phyloP scores from a whole-genome alignment of 2,329 filamentous ascomycete species.

The Nemania diffusa region DNA sequence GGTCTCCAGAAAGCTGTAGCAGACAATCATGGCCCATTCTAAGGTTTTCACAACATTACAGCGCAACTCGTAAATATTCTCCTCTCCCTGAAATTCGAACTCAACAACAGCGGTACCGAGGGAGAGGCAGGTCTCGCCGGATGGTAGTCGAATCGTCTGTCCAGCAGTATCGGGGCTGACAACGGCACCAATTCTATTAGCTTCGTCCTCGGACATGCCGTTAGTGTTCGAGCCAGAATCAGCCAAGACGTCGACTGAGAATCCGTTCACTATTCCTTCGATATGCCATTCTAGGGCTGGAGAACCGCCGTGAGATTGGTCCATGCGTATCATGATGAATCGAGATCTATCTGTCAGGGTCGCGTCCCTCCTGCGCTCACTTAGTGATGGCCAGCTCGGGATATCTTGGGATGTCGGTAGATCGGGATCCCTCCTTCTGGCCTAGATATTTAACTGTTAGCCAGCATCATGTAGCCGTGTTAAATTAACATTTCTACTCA shows the following conservation, averaged over 20 bases:
- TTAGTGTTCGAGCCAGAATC: slow-evolving; percentile 15
- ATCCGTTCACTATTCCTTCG: background rate
- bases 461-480: too few relatives aligned
- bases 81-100: slow-evolving; percentile 16
- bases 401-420: too few relatives aligned
- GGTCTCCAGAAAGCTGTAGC: slow-evolving; percentile 11
- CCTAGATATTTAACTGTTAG: too few relatives aligned
- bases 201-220: slow-evolving; percentile 14
- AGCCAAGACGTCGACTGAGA: background rate
- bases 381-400: too few relatives aligned
- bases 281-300: slow-evolving; percentile 10
- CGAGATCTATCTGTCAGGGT: too few relatives aligned
- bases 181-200: background rate
- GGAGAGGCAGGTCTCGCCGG: slow-evolving; percentile 16
- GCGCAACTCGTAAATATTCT: background rate
- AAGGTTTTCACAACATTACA: slow-evolving; percentile 12
- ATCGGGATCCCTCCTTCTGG: too few relatives aligned
- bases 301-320: background rate
- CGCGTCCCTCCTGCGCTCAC: too few relatives aligned
- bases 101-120: background rate
- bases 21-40: slow-evolving; percentile 12
- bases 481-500: too few relatives aligned
- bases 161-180: background rate
- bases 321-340: background rate
- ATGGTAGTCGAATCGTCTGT: slow-evolving; percentile 13